phyloP scores from a whole-genome alignment of 345 rosid species.

The Populus euphratica region DNA sequence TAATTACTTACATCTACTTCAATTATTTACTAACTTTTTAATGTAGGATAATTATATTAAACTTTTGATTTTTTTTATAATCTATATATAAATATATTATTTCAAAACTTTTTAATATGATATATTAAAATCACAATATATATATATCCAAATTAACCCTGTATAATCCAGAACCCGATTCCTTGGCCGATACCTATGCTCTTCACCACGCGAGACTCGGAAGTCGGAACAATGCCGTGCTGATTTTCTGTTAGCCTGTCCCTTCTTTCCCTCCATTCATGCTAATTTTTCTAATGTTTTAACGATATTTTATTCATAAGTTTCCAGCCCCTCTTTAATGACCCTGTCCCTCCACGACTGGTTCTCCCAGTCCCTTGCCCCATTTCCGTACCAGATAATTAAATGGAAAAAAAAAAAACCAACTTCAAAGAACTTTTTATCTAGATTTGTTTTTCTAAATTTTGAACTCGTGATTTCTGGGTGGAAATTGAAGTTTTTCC shows the following conservation, averaged over 20 bases:
- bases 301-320: background rate
- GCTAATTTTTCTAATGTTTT: background rate
- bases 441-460: background rate
- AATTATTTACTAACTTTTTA: too few species aligned
- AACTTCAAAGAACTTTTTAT: background rate
- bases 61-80: too few species aligned
- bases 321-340: background rate
- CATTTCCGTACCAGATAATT: background rate
- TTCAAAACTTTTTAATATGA: too few species aligned
- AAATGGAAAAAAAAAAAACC: background rate
- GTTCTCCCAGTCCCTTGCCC: background rate
- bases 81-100: too few species aligned
- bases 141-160: too few species aligned
- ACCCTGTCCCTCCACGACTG: background rate
- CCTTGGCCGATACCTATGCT: too few species aligned
- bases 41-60: too few species aligned
- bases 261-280: background rate
- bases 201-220: background rate
- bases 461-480: background rate
- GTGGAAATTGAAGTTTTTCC: background rate
- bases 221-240: background rate
- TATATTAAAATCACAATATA: too few species aligned
- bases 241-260: constrained; percentile 9
- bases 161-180: too few species aligned
- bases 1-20: too few species aligned